phyloP scores from a whole-genome alignment of 495 filamentous ascomycete genomes.

The Thozetella sp. region DNA sequence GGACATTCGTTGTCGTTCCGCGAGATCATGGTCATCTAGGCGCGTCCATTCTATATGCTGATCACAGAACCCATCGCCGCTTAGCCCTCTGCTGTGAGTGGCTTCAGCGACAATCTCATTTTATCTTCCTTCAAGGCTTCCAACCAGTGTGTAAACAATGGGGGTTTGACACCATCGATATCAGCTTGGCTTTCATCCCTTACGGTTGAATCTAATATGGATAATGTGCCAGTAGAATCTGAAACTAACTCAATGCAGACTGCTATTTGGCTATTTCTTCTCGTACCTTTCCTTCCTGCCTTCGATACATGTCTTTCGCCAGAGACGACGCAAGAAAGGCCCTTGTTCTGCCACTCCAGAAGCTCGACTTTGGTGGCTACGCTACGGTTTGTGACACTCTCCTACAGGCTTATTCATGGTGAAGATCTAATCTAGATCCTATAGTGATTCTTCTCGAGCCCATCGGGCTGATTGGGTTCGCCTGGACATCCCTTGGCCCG shows the following conservation, averaged over 20 bases:
- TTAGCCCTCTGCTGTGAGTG: conserved; percentile 56
- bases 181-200: conserved; percentile 59
- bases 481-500: conserved; percentile 58
- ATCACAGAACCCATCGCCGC: conserved; percentile 64
- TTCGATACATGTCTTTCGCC: conserved; percentile 58
- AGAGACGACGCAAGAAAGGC: conserved; percentile 42
- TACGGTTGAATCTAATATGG: conserved; percentile 43
- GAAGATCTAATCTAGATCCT: too few species aligned
- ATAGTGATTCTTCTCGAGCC: conserved; percentile 34
- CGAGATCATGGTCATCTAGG: conserved; percentile 57
- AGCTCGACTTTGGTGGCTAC: not conserved
- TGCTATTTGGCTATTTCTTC: conserved; percentile 56
- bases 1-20: conserved; percentile 40
- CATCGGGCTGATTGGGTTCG: conserved; percentile 64
- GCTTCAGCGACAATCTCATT: conserved; percentile 64
- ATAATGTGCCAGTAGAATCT: too few species aligned
- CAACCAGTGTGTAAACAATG: conserved; percentile 61
- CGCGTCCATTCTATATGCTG: conserved; percentile 65
- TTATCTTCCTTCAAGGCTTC: conserved; percentile 69
- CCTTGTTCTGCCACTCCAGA: not conserved
- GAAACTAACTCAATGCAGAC: too few species aligned
- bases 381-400: not conserved
- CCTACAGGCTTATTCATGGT: too few species aligned
- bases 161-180: conserved; percentile 49
- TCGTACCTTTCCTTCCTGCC: conserved; percentile 57